A percentile compares a stretch with the other conserved stretches of the same genome.
Conservation (phyloP, 78 protist genomes). For the Dictyostelium discoideum region DNA sequence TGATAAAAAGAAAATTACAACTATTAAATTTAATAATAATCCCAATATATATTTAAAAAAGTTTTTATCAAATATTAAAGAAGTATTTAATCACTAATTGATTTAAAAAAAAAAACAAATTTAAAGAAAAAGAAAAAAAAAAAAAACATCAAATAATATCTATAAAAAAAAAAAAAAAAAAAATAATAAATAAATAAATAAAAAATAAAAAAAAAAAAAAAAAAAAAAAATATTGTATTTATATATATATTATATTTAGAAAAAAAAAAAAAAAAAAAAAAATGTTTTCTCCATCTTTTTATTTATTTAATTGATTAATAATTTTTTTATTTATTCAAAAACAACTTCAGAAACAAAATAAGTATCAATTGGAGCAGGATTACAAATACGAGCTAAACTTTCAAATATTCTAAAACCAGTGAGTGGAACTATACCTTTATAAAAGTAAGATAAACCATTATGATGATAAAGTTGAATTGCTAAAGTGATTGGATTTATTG, state of each 20-base stretch:
- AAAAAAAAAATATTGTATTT: not conserved
- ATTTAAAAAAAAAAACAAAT: not conserved
- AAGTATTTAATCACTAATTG: not conserved
- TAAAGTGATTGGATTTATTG: not conserved
- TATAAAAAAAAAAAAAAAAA: not conserved
- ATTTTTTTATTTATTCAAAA: not conserved
- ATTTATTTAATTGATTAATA: too few species aligned
- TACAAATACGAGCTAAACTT: not conserved
- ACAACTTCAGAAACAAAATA: not conserved
- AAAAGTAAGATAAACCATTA: not conserved
- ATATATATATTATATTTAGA: not conserved
- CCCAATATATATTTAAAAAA: not conserved
- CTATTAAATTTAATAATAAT: not conserved
- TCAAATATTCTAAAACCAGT: not conserved
- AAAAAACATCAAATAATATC: not conserved
- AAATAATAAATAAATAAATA: too few species aligned
- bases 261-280: not conserved
- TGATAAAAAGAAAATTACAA: conserved; percentile 4
- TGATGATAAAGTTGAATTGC: not conserved
- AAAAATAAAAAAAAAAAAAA: not conserved
- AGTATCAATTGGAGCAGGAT: not conserved
- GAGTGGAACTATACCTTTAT: not conserved
- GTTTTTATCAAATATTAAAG: conserved; percentile 29
- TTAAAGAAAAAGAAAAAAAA: too few species aligned
- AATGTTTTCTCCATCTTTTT: too few species aligned